Conservation (phyloP, 345 rosid species). For the Gossypium rotundifolium region DNA sequence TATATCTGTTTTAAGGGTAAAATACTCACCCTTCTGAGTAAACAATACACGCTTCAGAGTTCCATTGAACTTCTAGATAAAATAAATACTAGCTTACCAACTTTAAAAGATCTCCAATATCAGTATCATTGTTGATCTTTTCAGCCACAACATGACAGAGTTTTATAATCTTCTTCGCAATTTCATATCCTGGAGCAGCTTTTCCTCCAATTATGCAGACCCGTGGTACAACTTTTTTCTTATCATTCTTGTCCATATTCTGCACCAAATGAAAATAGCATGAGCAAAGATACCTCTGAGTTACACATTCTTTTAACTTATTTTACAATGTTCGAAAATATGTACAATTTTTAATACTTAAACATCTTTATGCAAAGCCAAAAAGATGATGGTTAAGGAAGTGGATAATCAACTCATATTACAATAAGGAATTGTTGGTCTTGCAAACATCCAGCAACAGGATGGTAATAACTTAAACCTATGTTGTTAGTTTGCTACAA, state of each 20-base stretch:
- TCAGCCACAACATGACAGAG: constrained; percentile 44
- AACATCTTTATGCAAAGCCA: not conserved
- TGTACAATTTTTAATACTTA: not conserved
- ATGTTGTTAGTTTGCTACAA: not conserved
- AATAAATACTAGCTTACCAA: constrained; percentile 20
- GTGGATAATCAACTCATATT: not conserved
- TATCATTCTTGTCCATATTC: constrained; percentile 37
- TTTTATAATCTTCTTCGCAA: constrained; percentile 42
- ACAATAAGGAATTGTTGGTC: not conserved
- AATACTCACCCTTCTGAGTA: not conserved
- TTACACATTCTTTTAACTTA: not conserved
- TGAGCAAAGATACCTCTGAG: not conserved
- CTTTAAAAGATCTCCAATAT: constrained; percentile 42
- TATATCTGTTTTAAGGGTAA: constrained; percentile 5
- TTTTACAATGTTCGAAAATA: not conserved
- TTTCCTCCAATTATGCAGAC: constrained; percentile 49
- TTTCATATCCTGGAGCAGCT: constrained; percentile 51
- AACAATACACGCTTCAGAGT: not conserved
- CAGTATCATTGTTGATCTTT: constrained; percentile 36
- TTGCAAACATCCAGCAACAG: not conserved
- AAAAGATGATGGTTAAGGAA: not conserved
- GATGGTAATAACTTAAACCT: not conserved
- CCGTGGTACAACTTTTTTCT: constrained; percentile 41
- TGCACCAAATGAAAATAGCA: constrained; percentile 10
- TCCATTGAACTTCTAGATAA: not conserved